These are phyloP conservation scores for Heracleum sosnowskyi DNA, from an alignment of 129 eudicot species.

Conservation along the genomic window DNA sequence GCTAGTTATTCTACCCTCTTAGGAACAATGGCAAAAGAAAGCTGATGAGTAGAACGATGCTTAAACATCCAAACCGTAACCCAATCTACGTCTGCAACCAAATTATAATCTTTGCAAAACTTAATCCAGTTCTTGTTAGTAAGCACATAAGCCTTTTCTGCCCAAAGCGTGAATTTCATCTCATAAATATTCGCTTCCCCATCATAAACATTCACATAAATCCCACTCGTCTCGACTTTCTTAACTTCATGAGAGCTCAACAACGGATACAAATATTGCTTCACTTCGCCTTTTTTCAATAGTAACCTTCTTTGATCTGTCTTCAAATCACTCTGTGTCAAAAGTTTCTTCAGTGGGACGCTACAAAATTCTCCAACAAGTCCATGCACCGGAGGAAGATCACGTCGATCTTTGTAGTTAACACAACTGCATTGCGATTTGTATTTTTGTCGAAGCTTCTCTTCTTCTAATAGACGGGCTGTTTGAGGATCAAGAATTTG, in stretches of 20 bases:
- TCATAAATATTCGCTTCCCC: not conserved
- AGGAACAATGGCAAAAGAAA: not conserved
- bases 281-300: not conserved
- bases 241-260: not conserved
- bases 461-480: not conserved
- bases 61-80: not conserved
- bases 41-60: not conserved
- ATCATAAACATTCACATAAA: not conserved
- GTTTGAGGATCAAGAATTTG: not conserved
- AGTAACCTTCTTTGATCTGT: not conserved
- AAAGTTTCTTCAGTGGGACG: not conserved
- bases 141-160: not conserved
- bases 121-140: not conserved
- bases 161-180: not conserved
- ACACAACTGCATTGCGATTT: not conserved
- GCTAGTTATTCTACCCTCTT: too few species aligned
- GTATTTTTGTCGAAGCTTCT: not conserved
- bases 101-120: not conserved
- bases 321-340: not conserved
- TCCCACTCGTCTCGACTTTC: not conserved
- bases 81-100: not conserved
- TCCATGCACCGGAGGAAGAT: not conserved
- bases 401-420: not conserved
- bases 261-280: not conserved
- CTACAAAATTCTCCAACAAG: not conserved